phyloP scores from a whole-genome alignment of 495 filamentous ascomycete species.

The Alectoria sarmentosa region DNA sequence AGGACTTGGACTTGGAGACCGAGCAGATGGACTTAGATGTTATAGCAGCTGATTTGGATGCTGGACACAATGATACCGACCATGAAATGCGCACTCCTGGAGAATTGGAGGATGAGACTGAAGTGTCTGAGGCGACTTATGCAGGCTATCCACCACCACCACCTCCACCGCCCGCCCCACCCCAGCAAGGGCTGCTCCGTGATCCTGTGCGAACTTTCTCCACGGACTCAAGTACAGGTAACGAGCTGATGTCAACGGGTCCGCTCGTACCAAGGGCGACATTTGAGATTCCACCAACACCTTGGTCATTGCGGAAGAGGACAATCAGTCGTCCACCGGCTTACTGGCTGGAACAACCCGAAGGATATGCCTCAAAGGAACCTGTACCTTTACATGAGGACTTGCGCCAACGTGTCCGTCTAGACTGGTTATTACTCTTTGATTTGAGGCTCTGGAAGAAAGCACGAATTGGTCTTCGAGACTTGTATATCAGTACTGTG shows the following conservation, averaged over 20 bases:
- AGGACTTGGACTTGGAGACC: conserved; percentile 40
- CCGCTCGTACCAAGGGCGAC: conserved; percentile 47
- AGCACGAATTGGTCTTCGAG: conserved; percentile 78
- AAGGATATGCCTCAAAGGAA: conserved; percentile 43
- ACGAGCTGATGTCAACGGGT: conserved; percentile 49
- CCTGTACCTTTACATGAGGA: conserved; percentile 69
- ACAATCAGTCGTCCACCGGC: conserved; percentile 46
- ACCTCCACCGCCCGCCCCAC: conserved; percentile 51
- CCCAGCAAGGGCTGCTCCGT: conserved; percentile 27
- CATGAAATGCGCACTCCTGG: conserved; percentile 41
- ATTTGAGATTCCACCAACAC: conserved; percentile 52
- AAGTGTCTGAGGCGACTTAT: conserved; percentile 59
- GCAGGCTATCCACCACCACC: conserved; percentile 60
- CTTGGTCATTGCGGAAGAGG: conserved; percentile 27
- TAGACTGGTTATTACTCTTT: conserved; percentile 96
- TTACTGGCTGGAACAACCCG: conserved; percentile 82
- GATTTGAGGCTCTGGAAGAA: conserved; percentile 96
- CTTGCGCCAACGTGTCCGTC: conserved; percentile 73
- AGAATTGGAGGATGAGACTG: conserved; percentile 55
- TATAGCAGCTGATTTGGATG: conserved; percentile 29
- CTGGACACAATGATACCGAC: conserved; percentile 40
- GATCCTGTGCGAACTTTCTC: conserved; percentile 51
- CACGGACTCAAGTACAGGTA: conserved; percentile 47
- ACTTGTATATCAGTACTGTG: conserved; percentile 93
- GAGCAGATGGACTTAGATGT: conserved; percentile 38